Base-by-base conservation (phyloP, 371 early-diverging fungal species). In the Lichtheimia hyalospora region DNA sequence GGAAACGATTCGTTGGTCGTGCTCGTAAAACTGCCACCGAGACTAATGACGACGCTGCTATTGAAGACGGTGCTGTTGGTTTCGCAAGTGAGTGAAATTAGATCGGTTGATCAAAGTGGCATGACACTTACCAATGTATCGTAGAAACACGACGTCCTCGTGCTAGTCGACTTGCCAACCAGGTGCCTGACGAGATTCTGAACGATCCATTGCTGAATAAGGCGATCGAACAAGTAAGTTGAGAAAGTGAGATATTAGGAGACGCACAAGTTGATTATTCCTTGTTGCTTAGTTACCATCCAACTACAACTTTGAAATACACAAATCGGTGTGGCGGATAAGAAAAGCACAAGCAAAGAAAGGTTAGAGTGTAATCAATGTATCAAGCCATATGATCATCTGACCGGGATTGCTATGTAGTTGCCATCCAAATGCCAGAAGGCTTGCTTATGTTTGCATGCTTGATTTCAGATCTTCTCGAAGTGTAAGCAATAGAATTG, bases 271-370 rank as follows among this genome's bases (percentile, higher is more conserved):
- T n/a, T 46, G 46, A 21, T 5, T 16, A 7, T 46, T 46, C 18
- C 6, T 46, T n/a, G 15, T 49, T 57, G 18, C 15, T 53, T 68
- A 84, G 79, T 73, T 99, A 5, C 99, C 99, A 14, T 64, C 81
- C 49, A 99, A 99, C 77, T 99, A 99, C 82, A 99, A 97, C 81
- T 99, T 99, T 86, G 99, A 99, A 77, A 94, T 99, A 50, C 91
- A 94, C 75, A 99, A 99, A 74, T 93, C 94, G 14, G 78, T 99
- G 1, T 93, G 93, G 92, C 93, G 95, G 71, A 89, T 99, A 42
- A 79, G 84, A 63, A 89, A 89, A 57, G 75, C 88, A 15, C 72
- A 76, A 0, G 88, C 96, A 14, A 97, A 85, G 61, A 88, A 88
- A 75, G 91, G 90, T 89, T 67, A 34, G 46, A 18, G 21, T 0